A percentile compares a stretch with the other conserved stretches of the same genome.
Conservation (phyloP, 2,329 filamentous ascomycete species). For the Xylariaceae sp. region DNA sequence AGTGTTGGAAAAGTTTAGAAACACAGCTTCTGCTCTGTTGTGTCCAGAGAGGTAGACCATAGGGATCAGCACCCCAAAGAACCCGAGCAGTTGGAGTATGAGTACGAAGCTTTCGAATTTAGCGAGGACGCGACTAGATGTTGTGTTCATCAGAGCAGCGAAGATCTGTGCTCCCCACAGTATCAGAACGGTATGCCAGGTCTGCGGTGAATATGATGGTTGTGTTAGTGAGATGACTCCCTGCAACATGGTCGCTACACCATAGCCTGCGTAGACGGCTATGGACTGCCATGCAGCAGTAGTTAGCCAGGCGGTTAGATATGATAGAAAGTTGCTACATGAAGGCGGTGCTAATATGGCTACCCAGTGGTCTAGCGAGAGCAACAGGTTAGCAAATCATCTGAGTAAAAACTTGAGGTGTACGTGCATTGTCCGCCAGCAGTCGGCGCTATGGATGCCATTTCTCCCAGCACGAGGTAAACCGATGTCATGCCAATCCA, state of each 20-base stretch:
- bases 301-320: constrained; percentile 26
- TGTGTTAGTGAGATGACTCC: constrained; percentile 19
- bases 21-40: constrained; percentile 35
- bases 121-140: constrained; percentile 18
- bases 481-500: constrained; percentile 45
- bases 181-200: constrained; percentile 24
- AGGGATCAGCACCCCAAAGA: constrained; percentile 34
- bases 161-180: constrained; percentile 20
- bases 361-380: constrained; percentile 26
- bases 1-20: constrained; percentile 37
- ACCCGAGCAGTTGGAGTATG: constrained; percentile 34
- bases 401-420: neutral
- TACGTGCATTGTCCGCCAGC: constrained; percentile 21
- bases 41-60: constrained; percentile 30
- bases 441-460: constrained; percentile 24
- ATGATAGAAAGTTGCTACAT: constrained; percentile 21
- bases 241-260: constrained; percentile 22
- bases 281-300: constrained; percentile 23
- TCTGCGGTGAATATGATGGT: constrained; percentile 15
- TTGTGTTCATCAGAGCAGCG: constrained; percentile 20
- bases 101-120: constrained; percentile 24
- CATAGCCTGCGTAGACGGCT: constrained; percentile 16
- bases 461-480: constrained; percentile 27
- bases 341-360: constrained; percentile 19
- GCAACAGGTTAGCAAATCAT: no score